Percentiles rank a stretch among this genome's conserved stretches.
phyloP scores from a whole-genome alignment of 352 stramenopile species.

The Sclerospora graminicola region DNA sequence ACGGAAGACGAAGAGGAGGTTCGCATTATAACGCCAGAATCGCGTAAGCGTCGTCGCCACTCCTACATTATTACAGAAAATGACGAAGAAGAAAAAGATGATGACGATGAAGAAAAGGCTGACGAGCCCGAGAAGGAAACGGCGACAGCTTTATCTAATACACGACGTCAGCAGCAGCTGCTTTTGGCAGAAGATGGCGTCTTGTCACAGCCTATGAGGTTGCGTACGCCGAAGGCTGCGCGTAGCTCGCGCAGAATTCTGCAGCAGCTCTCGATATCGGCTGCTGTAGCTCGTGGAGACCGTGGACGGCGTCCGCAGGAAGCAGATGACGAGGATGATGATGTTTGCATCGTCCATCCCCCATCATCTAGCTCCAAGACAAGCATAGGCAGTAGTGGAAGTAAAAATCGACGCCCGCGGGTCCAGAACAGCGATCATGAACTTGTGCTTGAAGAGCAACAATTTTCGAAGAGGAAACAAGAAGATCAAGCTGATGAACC shows the following conservation, averaged over 20 bases:
- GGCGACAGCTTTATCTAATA: neutral
- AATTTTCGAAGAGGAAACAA: neutral
- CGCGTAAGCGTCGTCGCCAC: slow-evolving; percentile 46
- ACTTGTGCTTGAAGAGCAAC: slow-evolving; percentile 4
- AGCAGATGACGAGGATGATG: slow-evolving; percentile 11
- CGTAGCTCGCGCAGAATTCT: slow-evolving; percentile 14
- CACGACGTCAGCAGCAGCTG: slow-evolving; percentile 15
- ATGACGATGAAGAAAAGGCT: slow-evolving; percentile 20
- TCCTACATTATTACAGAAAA: slow-evolving; percentile 47
- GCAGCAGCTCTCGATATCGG: slow-evolving; percentile 21
- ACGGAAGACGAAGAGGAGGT: slow-evolving; percentile 48
- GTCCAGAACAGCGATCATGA: slow-evolving; percentile 63
- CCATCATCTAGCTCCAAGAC: slow-evolving; percentile 20
- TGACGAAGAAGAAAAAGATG: slow-evolving; percentile 34
- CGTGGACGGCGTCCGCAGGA: slow-evolving; percentile 7
- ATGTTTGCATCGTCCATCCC: slow-evolving; percentile 41
- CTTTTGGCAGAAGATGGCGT: slow-evolving; percentile 7
- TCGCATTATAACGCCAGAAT: slow-evolving; percentile 43
- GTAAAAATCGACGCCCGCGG: slow-evolving; percentile 21
- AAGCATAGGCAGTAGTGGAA: slow-evolving; percentile 9
- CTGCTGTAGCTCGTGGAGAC: slow-evolving; percentile 18
- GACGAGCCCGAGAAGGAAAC: slow-evolving; percentile 1
- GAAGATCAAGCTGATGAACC: neutral
- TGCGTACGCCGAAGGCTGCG: slow-evolving; percentile 11
- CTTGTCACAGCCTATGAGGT: slow-evolving; percentile 12